These are phyloP conservation scores for Garcia nutans DNA, from an alignment of 345 rosid species.

Conservation along the genomic window DNA sequence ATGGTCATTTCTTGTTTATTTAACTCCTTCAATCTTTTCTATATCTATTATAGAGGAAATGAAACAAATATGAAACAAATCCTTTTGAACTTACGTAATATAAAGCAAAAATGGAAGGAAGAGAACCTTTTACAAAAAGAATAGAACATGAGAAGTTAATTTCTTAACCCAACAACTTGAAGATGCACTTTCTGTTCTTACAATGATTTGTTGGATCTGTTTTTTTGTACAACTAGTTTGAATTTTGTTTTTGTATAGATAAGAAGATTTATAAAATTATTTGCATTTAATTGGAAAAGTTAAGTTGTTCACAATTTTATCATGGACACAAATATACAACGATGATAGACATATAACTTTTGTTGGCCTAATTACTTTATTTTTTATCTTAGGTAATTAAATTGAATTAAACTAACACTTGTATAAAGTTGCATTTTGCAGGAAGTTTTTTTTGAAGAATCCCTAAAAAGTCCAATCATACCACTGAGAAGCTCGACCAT, in stretches of 20 bases:
- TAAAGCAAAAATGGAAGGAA: neutral
- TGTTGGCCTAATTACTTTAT: too few species aligned
- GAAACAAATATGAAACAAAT: neutral
- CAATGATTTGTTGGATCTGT: neutral
- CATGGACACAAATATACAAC: neutral
- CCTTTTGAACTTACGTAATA: neutral
- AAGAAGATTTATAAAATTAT: neutral
- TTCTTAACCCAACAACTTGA: neutral
- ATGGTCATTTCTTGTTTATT: slow-evolving; percentile 32
- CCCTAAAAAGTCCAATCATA: too few species aligned
- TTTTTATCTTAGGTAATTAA: too few species aligned
- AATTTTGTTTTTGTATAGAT: neutral
- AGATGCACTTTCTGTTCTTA: neutral
- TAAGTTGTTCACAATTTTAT: neutral
- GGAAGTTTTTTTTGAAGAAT: too few species aligned
- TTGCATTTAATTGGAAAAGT: neutral
- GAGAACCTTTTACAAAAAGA: neutral
- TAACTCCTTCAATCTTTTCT: neutral
- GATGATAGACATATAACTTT: too few species aligned
- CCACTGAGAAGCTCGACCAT: too few species aligned
- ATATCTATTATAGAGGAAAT: neutral
- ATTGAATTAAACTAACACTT: too few species aligned
- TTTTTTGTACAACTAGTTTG: too few species aligned
- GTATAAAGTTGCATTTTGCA: too few species aligned
- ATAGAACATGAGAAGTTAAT: neutral